phyloP scores from a whole-genome alignment of 2,329 filamentous ascomycete species.

The Mollisiaceae sp. region DNA sequence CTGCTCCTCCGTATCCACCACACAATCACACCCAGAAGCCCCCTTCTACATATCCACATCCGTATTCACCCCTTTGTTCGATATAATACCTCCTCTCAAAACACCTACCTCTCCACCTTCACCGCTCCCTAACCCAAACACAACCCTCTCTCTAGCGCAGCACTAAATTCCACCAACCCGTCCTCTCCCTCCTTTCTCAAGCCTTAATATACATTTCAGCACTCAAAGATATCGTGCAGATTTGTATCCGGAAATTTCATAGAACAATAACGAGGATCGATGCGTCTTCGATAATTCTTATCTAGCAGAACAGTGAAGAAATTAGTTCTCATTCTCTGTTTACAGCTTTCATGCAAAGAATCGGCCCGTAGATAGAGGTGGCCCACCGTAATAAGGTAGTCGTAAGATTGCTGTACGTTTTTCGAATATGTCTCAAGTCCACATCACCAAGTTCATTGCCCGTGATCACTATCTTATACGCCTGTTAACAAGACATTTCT shows the following conservation, averaged over 20 bases:
- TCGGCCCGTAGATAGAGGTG: constrained; percentile 75
- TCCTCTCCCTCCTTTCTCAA: constrained; percentile 61
- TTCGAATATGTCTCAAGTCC: constrained; percentile 67
- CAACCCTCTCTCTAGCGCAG: constrained; percentile 56
- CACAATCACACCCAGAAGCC: too few relatives aligned
- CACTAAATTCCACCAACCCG: constrained; percentile 57
- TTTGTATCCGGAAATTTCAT: constrained; percentile 46
- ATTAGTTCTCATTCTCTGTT: constrained; percentile 66
- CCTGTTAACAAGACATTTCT: not conserved
- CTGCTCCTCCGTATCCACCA: too few relatives aligned
- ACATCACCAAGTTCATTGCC: constrained; percentile 74
- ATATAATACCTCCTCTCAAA: too few relatives aligned
- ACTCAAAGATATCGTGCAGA: constrained; percentile 51
- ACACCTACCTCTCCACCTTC: too few relatives aligned
- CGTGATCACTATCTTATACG: constrained; percentile 63
- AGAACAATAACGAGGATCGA: constrained; percentile 63
- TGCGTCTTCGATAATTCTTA: constrained; percentile 66
- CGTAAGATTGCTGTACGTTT: too few relatives aligned
- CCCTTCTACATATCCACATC: too few relatives aligned
- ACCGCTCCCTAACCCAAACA: too few relatives aligned
- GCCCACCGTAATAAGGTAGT: constrained; percentile 79
- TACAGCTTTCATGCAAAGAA: constrained; percentile 73
- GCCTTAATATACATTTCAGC: constrained; percentile 59
- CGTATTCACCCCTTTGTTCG: too few relatives aligned
- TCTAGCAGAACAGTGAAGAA: constrained; percentile 67